These are phyloP conservation scores for Aspergillus neotritici DNA, from an alignment of 2,329 filamentous ascomycete genomes.

Conservation along the genomic window DNA sequence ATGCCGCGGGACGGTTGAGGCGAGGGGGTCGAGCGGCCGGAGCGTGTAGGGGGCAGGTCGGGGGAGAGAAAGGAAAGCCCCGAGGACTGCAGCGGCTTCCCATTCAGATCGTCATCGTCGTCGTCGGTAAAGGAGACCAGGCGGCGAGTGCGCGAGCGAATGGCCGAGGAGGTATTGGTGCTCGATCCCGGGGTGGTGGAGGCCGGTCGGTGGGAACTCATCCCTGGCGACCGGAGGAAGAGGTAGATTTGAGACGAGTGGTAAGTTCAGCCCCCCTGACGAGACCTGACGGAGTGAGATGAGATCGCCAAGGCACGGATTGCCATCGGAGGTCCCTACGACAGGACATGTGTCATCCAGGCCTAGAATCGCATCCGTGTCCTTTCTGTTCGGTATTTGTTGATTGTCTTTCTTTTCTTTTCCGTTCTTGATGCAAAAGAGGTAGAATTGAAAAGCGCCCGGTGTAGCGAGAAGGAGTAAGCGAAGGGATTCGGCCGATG, in stretches of 20 bases:
- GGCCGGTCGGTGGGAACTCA: slow-evolving; percentile 39
- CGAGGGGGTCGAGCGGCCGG: slow-evolving; percentile 39
- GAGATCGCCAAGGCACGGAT: slow-evolving; percentile 28
- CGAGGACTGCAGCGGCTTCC: slow-evolving; percentile 21
- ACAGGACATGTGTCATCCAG: slow-evolving; percentile 36
- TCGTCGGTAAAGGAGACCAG: slow-evolving; percentile 38
- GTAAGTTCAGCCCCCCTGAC: slow-evolving; percentile 20
- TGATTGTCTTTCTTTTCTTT: background rate
- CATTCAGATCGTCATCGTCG: slow-evolving; percentile 27
- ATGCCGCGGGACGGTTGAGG: slow-evolving; percentile 31
- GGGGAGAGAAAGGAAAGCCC: slow-evolving; percentile 23
- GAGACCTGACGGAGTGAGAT: slow-evolving; percentile 1
- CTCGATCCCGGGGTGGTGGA: slow-evolving; percentile 30
- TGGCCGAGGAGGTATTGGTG: slow-evolving; percentile 32
- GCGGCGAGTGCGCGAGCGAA: slow-evolving; percentile 41
- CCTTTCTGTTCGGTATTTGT: slow-evolving; percentile 4
- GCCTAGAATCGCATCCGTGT: slow-evolving; percentile 20
- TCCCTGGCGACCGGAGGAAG: slow-evolving; percentile 27
- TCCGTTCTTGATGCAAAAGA: background rate
- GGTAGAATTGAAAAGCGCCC: background rate
- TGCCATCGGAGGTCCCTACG: slow-evolving; percentile 32
- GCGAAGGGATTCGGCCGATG: background rate
- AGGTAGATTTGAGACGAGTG: slow-evolving; percentile 13
- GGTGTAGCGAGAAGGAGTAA: background rate
- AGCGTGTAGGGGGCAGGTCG: slow-evolving; percentile 32